phyloP scores from a whole-genome alignment of 108 stramenopile genomes.

The Cyclotella baltica region DNA sequence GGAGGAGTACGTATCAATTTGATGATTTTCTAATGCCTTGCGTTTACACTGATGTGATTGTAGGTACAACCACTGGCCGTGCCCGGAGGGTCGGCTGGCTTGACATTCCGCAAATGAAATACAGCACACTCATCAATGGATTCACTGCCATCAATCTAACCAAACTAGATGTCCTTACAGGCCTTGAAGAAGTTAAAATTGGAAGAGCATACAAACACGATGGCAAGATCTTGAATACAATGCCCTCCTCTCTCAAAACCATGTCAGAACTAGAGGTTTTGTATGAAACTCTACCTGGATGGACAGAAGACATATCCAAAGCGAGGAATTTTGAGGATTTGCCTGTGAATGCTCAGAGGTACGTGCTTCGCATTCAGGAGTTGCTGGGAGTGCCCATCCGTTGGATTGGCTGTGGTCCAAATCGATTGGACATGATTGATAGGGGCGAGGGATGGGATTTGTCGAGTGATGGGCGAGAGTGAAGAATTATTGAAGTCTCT shows the following conservation, averaged over 20 bases:
- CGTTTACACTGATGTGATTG: too few relatives aligned
- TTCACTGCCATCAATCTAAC: conserved; percentile 97
- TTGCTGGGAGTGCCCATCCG: conserved; percentile 92
- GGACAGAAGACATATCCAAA: conserved; percentile 93
- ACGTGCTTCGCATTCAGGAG: conserved; percentile 94
- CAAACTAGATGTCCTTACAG: conserved; percentile 98
- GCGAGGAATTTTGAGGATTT: conserved; percentile 94
- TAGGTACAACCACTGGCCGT: conserved; percentile 96
- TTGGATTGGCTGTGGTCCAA: conserved; percentile 99
- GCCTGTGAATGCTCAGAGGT: conserved; percentile 91
- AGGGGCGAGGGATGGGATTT: conserved; percentile 85
- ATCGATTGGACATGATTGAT: conserved; percentile 92
- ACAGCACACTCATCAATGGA: conserved; percentile 94
- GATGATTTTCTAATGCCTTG: too few relatives aligned
- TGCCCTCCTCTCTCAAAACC: conserved; percentile 92
- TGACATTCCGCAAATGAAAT: conserved; percentile 96
- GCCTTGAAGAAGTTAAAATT: conserved; percentile 83
- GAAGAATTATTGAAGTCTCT: too few relatives aligned
- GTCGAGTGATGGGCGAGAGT: conserved; percentile 15
- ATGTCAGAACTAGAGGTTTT: conserved; percentile 90
- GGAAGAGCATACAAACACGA: conserved; percentile 90
- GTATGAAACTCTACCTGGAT: conserved; percentile 95
- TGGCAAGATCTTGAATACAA: conserved; percentile 84
- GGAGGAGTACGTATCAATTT: too few relatives aligned
- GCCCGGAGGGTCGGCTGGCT: conserved; percentile 98